A percentile compares a stretch with the other conserved stretches of the same genome.
These are phyloP conservation scores for Bolboschoenoplectus hybrid DNA, from an alignment of 202 grass and related monocot species.

Conservation along the genomic window DNA sequence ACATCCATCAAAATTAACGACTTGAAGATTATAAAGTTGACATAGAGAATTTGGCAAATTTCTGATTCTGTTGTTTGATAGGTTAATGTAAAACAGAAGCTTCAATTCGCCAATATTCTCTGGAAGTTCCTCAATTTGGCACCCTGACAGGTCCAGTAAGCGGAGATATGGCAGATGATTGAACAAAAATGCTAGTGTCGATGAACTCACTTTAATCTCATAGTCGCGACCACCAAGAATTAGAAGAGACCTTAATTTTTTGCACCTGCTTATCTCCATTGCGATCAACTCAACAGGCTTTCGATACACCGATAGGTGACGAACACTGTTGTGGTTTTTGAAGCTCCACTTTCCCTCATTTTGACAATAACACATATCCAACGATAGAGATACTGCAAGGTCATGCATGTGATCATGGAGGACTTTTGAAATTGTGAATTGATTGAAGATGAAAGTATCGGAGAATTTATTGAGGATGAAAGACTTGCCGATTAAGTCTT, in stretches of 20 bases:
- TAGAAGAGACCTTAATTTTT: slow-evolving; percentile 46
- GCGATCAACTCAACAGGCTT: slow-evolving; percentile 22
- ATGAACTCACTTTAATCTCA: slow-evolving; percentile 13
- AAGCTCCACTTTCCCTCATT: background rate
- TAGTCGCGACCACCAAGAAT: background rate
- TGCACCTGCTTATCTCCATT: slow-evolving; percentile 6
- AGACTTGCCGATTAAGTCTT: slow-evolving; percentile 35
- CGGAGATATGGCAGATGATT: slow-evolving; percentile 30
- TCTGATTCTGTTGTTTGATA: background rate
- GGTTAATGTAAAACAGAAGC: background rate
- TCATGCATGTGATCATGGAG: slow-evolving; percentile 51
- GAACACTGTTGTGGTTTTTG: slow-evolving; percentile 19
- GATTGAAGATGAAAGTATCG: too few species aligned
- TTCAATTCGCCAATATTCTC: slow-evolving; percentile 40
- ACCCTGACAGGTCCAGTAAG: slow-evolving; percentile 16
- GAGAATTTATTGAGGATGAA: slow-evolving; percentile 24
- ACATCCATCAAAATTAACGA: background rate
- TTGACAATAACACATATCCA: slow-evolving; percentile 33
- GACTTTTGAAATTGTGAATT: too few species aligned
- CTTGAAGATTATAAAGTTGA: background rate
- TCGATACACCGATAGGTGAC: slow-evolving; percentile 46
- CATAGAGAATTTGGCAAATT: background rate
- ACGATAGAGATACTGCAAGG: slow-evolving; percentile 40
- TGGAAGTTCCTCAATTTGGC: slow-evolving; percentile 38
- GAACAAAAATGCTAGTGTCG: slow-evolving; percentile 30